Conservation (phyloP, 148 eudicot genomes). For the Persicaria maculosa region DNA sequence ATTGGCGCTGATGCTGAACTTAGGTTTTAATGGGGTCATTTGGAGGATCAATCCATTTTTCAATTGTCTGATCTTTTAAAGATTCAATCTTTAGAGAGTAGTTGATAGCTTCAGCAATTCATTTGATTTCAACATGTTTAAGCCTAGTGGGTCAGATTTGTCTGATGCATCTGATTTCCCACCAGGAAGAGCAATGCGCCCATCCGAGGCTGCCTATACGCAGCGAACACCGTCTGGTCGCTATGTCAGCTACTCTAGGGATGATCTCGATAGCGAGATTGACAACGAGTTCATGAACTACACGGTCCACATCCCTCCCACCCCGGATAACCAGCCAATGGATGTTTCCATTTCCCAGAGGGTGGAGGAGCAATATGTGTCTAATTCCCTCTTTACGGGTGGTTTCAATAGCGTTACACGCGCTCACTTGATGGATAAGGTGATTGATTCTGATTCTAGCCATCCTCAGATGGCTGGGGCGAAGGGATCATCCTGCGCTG, state of each 20-base stretch:
- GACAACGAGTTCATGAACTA: conserved; percentile 55
- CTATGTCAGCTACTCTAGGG: conserved; percentile 68
- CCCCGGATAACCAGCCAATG: conserved; percentile 94
- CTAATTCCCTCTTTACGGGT: conserved; percentile 84
- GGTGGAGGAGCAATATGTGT: conserved; percentile 95
- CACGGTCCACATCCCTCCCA: conserved; percentile 85
- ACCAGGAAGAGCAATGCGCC: conserved; percentile 43
- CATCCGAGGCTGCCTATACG: conserved; percentile 51
- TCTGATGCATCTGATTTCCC: conserved; percentile 45
- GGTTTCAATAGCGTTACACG: conserved; percentile 86
- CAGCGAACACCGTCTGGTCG: conserved; percentile 83
- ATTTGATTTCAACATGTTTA: conserved; percentile 20
- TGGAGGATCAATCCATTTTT: not conserved
- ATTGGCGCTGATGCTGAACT: not conserved
- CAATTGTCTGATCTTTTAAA: not conserved
- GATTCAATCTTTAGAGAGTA: not conserved
- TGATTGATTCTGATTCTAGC: conserved; percentile 68
- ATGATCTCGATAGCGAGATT: conserved; percentile 74
- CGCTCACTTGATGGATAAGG: conserved; percentile 95
- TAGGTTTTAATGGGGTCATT: not conserved
- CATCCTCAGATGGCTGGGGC: conserved; percentile 99
- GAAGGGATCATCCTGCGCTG: conserved; percentile 75
- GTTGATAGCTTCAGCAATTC: not conserved
- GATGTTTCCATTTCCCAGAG: conserved; percentile 69
- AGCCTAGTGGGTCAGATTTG: conserved; percentile 37